These are phyloP conservation scores for Skeletonema tropicum DNA, from an alignment of 108 stramenopile species.

Conservation along the genomic window DNA sequence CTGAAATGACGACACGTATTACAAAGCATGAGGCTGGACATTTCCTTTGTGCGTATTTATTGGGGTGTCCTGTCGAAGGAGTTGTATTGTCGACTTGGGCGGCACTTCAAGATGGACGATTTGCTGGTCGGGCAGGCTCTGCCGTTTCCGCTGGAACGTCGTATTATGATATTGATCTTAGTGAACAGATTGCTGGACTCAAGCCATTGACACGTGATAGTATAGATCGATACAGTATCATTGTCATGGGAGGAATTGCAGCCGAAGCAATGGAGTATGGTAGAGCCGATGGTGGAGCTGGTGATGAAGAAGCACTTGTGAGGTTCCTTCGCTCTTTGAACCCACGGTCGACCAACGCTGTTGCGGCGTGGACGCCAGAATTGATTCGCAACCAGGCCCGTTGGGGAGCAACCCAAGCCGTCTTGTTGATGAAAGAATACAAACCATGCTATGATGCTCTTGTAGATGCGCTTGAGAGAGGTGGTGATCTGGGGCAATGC, in stretches of 20 bases:
- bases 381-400: constrained; percentile 85
- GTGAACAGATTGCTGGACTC: constrained; percentile 61
- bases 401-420: constrained; percentile 85
- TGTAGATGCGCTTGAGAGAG: constrained; percentile 80
- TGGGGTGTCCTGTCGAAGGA: constrained; percentile 95
- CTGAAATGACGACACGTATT: constrained; percentile 76
- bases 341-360: constrained; percentile 61
- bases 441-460: constrained; percentile 83
- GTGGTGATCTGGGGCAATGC: constrained; percentile 79
- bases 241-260: constrained; percentile 95
- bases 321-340: constrained; percentile 62
- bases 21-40: constrained; percentile 93
- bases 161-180: constrained; percentile 87
- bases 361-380: constrained; percentile 49
- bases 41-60: constrained; percentile 89
- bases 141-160: constrained; percentile 86
- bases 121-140: constrained; percentile 53
- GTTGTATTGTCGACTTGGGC: constrained; percentile 84
- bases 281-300: constrained; percentile 89
- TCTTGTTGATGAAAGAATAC: constrained; percentile 78
- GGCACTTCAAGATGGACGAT: constrained; percentile 75
- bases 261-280: constrained; percentile 89
- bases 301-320: constrained; percentile 91
- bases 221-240: constrained; percentile 91
- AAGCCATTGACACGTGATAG: constrained; percentile 67